These are phyloP conservation scores for Lipomyces oligophaga DNA, from an alignment of 805 yeast species.

Conservation along the genomic window DNA sequence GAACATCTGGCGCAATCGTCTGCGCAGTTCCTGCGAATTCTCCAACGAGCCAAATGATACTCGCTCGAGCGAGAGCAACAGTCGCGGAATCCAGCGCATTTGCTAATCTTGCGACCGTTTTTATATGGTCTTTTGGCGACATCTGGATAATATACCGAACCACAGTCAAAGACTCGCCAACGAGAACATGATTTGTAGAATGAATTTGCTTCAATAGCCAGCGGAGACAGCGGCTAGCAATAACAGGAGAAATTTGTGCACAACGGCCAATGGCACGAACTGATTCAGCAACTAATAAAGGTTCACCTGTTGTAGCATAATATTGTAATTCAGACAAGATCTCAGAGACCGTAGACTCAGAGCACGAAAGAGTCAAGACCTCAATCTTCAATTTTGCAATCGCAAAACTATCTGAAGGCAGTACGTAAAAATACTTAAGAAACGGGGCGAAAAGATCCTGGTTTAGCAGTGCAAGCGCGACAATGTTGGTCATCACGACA, in stretches of 20 bases:
- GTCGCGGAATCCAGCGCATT: constrained; percentile 33
- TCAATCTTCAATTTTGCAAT: constrained; percentile 54
- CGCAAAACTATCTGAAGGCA: constrained; percentile 49
- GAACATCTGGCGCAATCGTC: constrained; percentile 67
- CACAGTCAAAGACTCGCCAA: constrained; percentile 67
- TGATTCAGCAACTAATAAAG: constrained; percentile 44
- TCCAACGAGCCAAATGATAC: constrained; percentile 87
- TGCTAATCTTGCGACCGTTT: constrained; percentile 48
- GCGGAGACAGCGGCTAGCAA: constrained; percentile 53
- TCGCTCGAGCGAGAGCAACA: constrained; percentile 59
- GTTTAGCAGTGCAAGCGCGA: constrained; percentile 33
- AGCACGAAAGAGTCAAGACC: constrained; percentile 57
- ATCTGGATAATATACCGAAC: constrained; percentile 68
- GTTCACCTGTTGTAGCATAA: constrained; percentile 41
- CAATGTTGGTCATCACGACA: constrained; percentile 48
- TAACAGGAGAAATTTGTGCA: constrained; percentile 47
- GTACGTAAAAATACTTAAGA: constrained; percentile 45
- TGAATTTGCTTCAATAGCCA: constrained; percentile 60
- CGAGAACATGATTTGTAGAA: constrained; percentile 37
- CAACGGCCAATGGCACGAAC: constrained; percentile 62
- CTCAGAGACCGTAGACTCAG: constrained; percentile 48
- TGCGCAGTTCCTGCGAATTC: constrained; percentile 56
- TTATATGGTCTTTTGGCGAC: constrained; percentile 50
- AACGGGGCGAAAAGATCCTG: constrained; percentile 38
- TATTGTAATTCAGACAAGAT: constrained; percentile 64